Evolutionary conservation across 352 stramenopile species (phyloP).

Genomic region (Globisporangium viniferum): DNA sequence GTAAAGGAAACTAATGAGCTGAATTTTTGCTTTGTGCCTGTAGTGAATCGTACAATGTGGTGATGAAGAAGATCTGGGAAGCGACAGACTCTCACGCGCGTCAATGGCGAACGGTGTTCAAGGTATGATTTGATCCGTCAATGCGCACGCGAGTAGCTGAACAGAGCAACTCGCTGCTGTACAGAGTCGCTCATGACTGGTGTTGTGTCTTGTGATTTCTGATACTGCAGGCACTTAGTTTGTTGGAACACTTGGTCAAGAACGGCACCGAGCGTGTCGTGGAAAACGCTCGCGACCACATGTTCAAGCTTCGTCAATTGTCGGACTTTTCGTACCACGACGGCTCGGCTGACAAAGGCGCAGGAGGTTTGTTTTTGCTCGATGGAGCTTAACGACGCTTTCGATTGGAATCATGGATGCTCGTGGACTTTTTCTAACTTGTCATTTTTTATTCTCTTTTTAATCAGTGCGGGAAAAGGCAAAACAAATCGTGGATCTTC

Average conservation of each 20-base stretch:
- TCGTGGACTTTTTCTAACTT: not conserved
- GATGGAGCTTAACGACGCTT: not conserved
- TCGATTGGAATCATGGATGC: not conserved
- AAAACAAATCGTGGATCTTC: constrained; percentile 83
- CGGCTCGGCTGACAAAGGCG: constrained; percentile 79
- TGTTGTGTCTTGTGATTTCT: not conserved
- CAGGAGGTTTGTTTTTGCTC: constrained; percentile 43
- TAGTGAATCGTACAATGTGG: constrained; percentile 85
- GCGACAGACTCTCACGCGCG: constrained; percentile 83
- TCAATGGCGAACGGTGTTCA: constrained; percentile 97
- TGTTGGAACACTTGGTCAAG: constrained; percentile 98
- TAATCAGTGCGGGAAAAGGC: constrained; percentile 83
- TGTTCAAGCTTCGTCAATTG: constrained; percentile 88
- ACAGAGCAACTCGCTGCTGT: not conserved
- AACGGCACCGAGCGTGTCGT: constrained; percentile 97
- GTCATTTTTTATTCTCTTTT: not conserved
- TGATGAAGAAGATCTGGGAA: constrained; percentile 96
- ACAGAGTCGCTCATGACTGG: not conserved
- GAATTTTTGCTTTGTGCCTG: constrained; percentile 11
- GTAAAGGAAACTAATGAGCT: not conserved
- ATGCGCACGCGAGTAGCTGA: not conserved
- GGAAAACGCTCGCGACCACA: constrained; percentile 95
- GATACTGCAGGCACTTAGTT: constrained; percentile 60
- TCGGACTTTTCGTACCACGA: constrained; percentile 90
- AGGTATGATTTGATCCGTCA: constrained; percentile 40